A percentile compares a stretch with the other conserved stretches of the same genome.
phyloP scores from a whole-genome alignment of 768 basidiomycete species.

The Tricholoma terreum region DNA sequence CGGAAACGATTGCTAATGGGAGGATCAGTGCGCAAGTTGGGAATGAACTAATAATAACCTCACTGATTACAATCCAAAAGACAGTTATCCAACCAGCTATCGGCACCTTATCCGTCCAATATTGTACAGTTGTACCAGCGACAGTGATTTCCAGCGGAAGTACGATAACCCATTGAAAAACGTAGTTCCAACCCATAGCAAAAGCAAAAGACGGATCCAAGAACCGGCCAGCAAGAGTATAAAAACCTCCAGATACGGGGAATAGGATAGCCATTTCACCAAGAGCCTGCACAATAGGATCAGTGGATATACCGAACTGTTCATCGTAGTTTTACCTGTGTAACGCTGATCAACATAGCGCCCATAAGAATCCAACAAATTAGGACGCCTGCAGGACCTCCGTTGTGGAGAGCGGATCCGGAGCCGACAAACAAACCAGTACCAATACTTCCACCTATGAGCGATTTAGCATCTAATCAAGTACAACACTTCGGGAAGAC shows the following conservation, averaged over 20 bases:
- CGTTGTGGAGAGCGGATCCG: constrained; percentile 34
- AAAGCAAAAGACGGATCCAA: constrained; percentile 47
- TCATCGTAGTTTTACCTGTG: constrained; percentile 29
- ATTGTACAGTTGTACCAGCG: constrained; percentile 42
- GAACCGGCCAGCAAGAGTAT: constrained; percentile 44
- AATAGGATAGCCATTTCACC: constrained; percentile 50
- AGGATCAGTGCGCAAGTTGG: neutral
- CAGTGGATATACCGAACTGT: neutral
- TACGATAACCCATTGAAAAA: constrained; percentile 44
- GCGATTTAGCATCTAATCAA: neutral
- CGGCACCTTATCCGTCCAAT: constrained; percentile 39
- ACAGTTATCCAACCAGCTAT: constrained; percentile 45
- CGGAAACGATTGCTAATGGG: constrained; percentile 31
- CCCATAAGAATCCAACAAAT: constrained; percentile 46
- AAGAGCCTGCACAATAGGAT: constrained; percentile 31
- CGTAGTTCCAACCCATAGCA: constrained; percentile 51
- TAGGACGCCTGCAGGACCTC: constrained; percentile 43
- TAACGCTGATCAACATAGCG: constrained; percentile 47
- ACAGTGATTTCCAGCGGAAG: constrained; percentile 46
- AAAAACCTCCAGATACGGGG: constrained; percentile 49
- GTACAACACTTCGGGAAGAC: constrained; percentile 9
- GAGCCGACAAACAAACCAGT: constrained; percentile 50
- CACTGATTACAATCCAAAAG: constrained; percentile 41
- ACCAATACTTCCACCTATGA: constrained; percentile 44
- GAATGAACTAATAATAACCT: neutral